These are phyloP conservation scores for Iris pallida DNA, from an alignment of 116 monocot genomes.

Conservation along the genomic window DNA sequence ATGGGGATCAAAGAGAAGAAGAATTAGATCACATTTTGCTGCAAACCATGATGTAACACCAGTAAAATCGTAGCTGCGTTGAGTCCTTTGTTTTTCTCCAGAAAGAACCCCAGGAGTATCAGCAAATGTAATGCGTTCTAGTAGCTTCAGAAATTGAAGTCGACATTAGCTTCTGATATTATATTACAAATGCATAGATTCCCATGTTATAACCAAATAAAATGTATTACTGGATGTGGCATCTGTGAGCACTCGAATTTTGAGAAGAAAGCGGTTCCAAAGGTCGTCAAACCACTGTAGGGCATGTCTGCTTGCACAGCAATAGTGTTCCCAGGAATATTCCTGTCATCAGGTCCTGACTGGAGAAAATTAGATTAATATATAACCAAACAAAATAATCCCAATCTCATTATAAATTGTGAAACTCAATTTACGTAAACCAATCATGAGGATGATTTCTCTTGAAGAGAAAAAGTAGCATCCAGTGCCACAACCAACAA, in stretches of 20 bases:
- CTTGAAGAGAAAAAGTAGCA: too few species aligned
- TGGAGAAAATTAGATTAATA: background rate
- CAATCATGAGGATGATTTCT: too few species aligned
- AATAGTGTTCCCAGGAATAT: slow-evolving; percentile 20
- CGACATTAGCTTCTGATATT: background rate
- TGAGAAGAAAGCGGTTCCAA: slow-evolving; percentile 44
- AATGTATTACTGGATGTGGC: slow-evolving; percentile 33
- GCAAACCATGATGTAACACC: slow-evolving; percentile 41
- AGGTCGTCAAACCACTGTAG: slow-evolving; percentile 36
- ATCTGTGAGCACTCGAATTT: slow-evolving; percentile 57
- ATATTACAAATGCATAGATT: background rate
- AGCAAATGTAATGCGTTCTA: slow-evolving; percentile 19
- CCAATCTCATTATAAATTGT: too few species aligned
- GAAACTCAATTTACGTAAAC: too few species aligned
- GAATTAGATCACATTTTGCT: slow-evolving; percentile 33
- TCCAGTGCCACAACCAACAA: too few species aligned
- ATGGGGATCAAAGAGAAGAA: slow-evolving; percentile 81
- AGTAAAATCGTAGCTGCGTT: slow-evolving; percentile 36
- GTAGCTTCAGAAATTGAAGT: slow-evolving; percentile 4
- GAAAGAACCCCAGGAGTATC: slow-evolving; percentile 61
- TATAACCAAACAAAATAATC: too few species aligned
- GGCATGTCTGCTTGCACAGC: slow-evolving; percentile 32
- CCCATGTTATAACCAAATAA: background rate
- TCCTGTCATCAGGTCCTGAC: slow-evolving; percentile 22
- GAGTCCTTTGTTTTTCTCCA: slow-evolving; percentile 55